Percentiles rank a stretch among this genome's conserved stretches.
Evolutionary conservation across 768 basidiomycete species (phyloP).

Genomic region (Psilocybe subaeruginosa): DNA sequence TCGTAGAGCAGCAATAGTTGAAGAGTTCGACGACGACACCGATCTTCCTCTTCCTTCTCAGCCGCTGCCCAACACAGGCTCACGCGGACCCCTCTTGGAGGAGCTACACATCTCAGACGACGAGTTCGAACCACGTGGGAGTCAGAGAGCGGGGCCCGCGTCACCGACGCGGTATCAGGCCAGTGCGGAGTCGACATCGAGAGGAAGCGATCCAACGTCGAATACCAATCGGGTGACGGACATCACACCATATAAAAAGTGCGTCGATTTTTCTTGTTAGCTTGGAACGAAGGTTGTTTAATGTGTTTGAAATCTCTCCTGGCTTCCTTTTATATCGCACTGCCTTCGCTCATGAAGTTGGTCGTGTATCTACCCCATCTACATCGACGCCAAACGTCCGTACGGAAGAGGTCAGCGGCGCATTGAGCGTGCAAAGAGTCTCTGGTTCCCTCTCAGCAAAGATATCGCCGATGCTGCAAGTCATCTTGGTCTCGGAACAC

Average conservation of each 20-base stretch:
- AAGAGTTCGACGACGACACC: conserved; percentile 94
- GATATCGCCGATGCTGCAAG: conserved; percentile 88
- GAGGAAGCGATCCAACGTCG: conserved; percentile 31
- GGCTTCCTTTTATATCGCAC: not conserved
- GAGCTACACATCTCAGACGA: conserved; percentile 64
- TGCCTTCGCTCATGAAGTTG: conserved; percentile 56
- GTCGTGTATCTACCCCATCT: conserved; percentile 96
- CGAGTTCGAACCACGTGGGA: conserved; percentile 43
- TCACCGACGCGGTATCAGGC: conserved; percentile 42
- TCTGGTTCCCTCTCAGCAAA: conserved; percentile 96
- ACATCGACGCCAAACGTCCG: conserved; percentile 93
- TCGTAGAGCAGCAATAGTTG: conserved; percentile 67
- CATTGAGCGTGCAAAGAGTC: conserved; percentile 72
- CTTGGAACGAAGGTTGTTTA: not conserved
- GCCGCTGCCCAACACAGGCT: conserved; percentile 66
- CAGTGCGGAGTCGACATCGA: conserved; percentile 25
- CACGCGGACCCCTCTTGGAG: conserved; percentile 77
- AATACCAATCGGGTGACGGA: conserved; percentile 52
- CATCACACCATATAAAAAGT: conserved; percentile 86
- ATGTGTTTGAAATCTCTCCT: too few relatives aligned
- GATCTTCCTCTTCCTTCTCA: conserved; percentile 81
- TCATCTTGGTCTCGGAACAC: conserved; percentile 73
- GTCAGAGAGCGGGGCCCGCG: conserved; percentile 51
- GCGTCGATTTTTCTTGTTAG: conserved; percentile 29
- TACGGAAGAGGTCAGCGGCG: conserved; percentile 84